Conservation (phyloP, 805 yeast species). For the Candida chauliodis region DNA sequence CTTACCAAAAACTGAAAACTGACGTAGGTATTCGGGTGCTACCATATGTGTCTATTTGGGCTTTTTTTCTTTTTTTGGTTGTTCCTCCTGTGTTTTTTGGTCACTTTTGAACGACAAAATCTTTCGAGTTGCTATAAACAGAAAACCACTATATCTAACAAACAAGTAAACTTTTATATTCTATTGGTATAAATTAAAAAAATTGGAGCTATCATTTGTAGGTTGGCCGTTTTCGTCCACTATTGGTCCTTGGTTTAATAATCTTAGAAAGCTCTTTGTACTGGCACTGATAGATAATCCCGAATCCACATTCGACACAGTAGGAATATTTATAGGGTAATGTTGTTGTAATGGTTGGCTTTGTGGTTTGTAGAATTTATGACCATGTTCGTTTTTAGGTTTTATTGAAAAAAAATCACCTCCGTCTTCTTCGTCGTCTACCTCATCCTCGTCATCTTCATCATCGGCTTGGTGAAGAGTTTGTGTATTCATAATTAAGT, state of each 20-base stretch:
- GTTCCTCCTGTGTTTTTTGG: too few species aligned
- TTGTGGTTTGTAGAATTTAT: conserved; percentile 4
- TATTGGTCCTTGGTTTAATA: conserved; percentile 3
- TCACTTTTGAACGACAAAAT: too few species aligned
- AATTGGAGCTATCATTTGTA: conserved; percentile 2
- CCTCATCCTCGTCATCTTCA: conserved; percentile 10
- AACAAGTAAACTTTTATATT: too few species aligned
- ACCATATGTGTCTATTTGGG: too few species aligned
- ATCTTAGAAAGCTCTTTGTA: conserved; percentile 8
- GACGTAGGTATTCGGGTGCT: too few species aligned
- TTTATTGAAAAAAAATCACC: conserved; percentile 7
- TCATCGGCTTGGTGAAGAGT: conserved; percentile 9
- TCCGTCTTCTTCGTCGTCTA: conserved; percentile 10
- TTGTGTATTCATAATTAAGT: neutral
- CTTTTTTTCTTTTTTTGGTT: too few species aligned
- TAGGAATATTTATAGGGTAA: neutral
- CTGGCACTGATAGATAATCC: conserved; percentile 8
- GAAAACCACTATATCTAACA: too few species aligned
- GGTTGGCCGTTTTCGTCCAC: neutral
- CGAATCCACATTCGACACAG: conserved; percentile 1
- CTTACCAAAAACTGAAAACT: too few species aligned
- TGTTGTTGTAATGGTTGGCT: neutral
- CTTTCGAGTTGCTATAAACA: too few species aligned
- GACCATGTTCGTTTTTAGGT: conserved; percentile 10
- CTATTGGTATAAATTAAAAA: conserved; percentile 7